Conservation (phyloP, 257 asterid genomes). For the Ligustrum vulgare region DNA sequence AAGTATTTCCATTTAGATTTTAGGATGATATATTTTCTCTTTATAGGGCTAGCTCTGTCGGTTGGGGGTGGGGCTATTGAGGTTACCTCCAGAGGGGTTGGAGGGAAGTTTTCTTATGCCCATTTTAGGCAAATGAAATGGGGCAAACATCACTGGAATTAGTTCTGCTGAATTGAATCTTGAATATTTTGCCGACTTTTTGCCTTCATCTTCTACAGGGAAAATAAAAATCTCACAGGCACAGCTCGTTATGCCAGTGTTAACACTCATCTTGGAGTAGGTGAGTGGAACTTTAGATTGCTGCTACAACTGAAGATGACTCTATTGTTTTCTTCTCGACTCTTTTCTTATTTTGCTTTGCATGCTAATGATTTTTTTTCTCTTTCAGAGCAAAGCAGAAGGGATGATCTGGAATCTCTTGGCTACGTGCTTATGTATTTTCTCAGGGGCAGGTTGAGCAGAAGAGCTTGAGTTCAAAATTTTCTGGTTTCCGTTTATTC, state of each 20-base stretch:
- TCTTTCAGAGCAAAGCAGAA: slow-evolving; percentile 46
- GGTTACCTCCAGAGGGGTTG: background rate
- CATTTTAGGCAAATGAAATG: background rate
- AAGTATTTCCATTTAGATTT: too few species aligned
- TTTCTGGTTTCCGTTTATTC: background rate
- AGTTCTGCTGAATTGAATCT: background rate
- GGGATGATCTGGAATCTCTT: slow-evolving; percentile 55
- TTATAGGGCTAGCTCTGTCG: too few species aligned
- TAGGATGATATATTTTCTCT: too few species aligned
- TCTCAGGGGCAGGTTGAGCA: slow-evolving; percentile 42
- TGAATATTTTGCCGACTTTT: background rate
- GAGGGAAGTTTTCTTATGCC: background rate
- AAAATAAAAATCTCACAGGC: slow-evolving; percentile 59
- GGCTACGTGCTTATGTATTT: slow-evolving; percentile 49
- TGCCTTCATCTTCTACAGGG: slow-evolving; percentile 32
- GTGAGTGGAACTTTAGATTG: slow-evolving; percentile 28
- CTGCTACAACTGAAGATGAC: background rate
- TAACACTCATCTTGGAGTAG: slow-evolving; percentile 60
- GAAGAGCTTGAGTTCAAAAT: background rate
- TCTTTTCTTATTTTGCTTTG: background rate
- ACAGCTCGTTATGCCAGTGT: slow-evolving; percentile 63
- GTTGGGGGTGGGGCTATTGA: too few species aligned
- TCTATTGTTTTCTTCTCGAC: background rate
- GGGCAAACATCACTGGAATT: background rate
- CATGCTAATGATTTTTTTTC: background rate